A percentile compares a stretch with the other conserved stretches of the same genome.
Evolutionary conservation across 2,329 filamentous ascomycete genomes (phyloP).

Genomic region (Plenodomus lindquistii): DNA sequence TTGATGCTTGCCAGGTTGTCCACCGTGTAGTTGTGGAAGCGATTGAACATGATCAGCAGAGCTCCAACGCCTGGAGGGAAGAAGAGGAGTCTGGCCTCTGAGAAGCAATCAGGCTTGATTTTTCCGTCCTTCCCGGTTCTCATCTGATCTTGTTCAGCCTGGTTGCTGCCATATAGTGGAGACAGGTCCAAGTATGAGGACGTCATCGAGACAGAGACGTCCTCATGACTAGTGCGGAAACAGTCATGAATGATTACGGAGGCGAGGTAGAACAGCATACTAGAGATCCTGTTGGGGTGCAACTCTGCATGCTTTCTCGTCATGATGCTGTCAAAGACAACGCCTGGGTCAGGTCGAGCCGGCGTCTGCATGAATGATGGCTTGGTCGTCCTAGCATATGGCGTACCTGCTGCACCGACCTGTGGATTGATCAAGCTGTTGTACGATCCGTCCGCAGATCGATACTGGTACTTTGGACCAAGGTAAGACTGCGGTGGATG

Average conservation of each 20-base stretch:
- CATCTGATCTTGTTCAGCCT: slow-evolving; percentile 67
- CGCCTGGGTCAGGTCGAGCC: slow-evolving; percentile 65
- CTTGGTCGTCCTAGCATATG: slow-evolving; percentile 70
- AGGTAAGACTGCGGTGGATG: slow-evolving; percentile 54
- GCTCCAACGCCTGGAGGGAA: slow-evolving; percentile 72
- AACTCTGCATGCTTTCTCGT: slow-evolving; percentile 64
- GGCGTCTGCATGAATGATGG: slow-evolving; percentile 61
- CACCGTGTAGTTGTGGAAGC: slow-evolving; percentile 85
- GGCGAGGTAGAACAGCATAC: slow-evolving; percentile 74
- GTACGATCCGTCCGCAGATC: slow-evolving; percentile 54
- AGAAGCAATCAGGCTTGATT: slow-evolving; percentile 72
- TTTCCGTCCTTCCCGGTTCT: slow-evolving; percentile 68
- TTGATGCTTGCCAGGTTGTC: slow-evolving; percentile 83
- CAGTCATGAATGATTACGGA: slow-evolving; percentile 67
- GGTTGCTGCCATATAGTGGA: slow-evolving; percentile 73
- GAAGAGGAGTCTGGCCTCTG: slow-evolving; percentile 65
- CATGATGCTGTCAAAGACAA: slow-evolving; percentile 71
- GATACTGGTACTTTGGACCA: slow-evolving; percentile 50
- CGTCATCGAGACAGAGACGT: slow-evolving; percentile 66
- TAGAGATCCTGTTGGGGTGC: slow-evolving; percentile 74
- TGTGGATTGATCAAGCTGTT: slow-evolving; percentile 66
- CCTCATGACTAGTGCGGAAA: slow-evolving; percentile 66
- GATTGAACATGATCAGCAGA: slow-evolving; percentile 68
- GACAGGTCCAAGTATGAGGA: slow-evolving; percentile 76
- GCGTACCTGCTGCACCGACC: slow-evolving; percentile 66